Percentiles rank a stretch among this genome's conserved stretches.
Evolutionary conservation across 345 rosid species (phyloP).

Genomic region (Eucalyptus shirleyi): DNA sequence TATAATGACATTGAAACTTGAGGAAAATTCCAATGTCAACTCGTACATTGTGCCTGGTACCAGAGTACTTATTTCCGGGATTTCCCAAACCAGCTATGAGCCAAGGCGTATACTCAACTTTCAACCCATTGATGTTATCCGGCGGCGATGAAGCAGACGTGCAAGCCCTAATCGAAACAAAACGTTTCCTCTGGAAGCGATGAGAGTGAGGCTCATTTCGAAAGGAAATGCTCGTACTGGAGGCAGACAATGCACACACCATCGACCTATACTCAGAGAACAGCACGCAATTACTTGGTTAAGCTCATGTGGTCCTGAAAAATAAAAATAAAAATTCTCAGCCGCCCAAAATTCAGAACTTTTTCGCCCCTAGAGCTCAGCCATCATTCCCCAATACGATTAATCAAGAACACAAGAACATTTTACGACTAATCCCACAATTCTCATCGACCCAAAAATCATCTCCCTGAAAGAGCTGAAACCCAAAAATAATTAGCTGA

Average conservation of each 20-base stretch:
- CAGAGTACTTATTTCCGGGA: constrained; percentile 89
- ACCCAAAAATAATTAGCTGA: not conserved
- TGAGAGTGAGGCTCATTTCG: constrained; percentile 6
- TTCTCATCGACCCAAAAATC: not conserved
- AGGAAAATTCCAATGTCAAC: not conserved
- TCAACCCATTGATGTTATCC: constrained; percentile 17
- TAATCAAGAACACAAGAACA: not conserved
- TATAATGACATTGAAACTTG: not conserved
- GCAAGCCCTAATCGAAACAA: constrained; percentile 15
- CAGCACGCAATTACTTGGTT: not conserved
- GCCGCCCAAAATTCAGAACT: not conserved
- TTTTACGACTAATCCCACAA: not conserved
- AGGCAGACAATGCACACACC: constrained; percentile 45
- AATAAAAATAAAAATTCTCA: not conserved
- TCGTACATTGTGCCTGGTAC: constrained; percentile 90
- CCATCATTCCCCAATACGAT: not conserved
- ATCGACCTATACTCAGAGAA: constrained; percentile 30
- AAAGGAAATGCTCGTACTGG: constrained; percentile 24
- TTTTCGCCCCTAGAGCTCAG: not conserved
- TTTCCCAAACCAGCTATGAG: constrained; percentile 90
- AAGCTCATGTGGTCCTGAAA: not conserved
- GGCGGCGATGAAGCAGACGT: constrained; percentile 30
- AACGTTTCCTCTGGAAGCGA: constrained; percentile 1
- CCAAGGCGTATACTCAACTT: constrained; percentile 87
- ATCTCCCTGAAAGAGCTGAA: not conserved